Evolutionary conservation across 2,329 filamentous ascomycete species (phyloP), one percentile per base, ranked within the genome.

Genomic region (Colletotrichum sp.): DNA sequence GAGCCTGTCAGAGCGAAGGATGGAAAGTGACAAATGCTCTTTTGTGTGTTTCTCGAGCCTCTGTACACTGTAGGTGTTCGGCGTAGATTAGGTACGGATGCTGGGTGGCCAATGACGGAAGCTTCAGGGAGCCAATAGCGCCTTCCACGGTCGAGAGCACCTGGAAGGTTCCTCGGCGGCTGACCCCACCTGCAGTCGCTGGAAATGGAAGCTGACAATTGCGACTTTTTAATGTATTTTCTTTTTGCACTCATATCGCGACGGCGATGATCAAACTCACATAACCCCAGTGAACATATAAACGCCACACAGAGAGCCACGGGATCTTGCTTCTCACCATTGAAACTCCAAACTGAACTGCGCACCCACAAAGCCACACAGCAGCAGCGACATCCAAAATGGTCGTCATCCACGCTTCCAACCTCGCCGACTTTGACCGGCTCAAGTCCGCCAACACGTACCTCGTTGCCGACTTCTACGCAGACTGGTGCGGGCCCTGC

Each of bases 401-500:
- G 82, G 75, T 82, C 77, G 80, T 85, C 80, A 70, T 82, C 74
- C 80, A 83, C 79, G 85, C 90, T 81, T 83, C 80, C 73, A 82
- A 85, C 65, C 83, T 84, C 78, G 80, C 84, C 67, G 85, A 91
- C 78, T 90, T 92, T 79, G 82, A 89, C 76, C 79, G 83, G 48
- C 88, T 92, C 77, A 80, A 91, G 79, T 78, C 83, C 18, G 82
- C 82, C 12, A 89, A 85, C 64, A 87, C 85, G 63, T 90, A 88
- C 83, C 89, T 92, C 77, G 86, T 88, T 76, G 83, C 90, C 78
- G 90, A 92, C 81, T 91, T 92, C 84, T 89, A 86, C 83, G 90
- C 91, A 74, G 85, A 88, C 80, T 92, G 91, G 91, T 92, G 91
- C 83, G 87, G 86, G 52, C 91, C 91, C 32, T 92, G 91, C 89